Conservation (phyloP, 177 flowering plant species). For the Vitis hybrid region DNA sequence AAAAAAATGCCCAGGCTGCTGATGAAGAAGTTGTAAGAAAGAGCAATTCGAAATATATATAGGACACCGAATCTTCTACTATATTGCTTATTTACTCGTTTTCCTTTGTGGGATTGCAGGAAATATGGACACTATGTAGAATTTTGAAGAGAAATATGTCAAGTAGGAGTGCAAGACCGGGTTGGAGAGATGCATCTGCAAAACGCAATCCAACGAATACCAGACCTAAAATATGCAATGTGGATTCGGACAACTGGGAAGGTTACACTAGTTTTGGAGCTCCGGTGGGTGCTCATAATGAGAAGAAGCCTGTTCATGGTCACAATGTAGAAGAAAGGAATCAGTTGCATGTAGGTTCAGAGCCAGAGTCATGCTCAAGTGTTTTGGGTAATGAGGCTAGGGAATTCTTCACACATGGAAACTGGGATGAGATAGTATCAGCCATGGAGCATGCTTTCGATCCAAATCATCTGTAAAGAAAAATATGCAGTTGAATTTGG, state of each 20-base stretch:
- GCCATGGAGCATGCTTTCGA: conserved; percentile 21
- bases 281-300: not conserved
- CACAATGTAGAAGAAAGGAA: no score
- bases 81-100: no score
- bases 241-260: conserved; percentile 23
- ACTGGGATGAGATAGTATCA: conserved; percentile 39
- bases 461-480: not conserved
- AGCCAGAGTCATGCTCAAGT: not conserved
- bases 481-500: not conserved
- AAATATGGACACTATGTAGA: conserved; percentile 57
- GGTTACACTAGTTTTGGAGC: conserved; percentile 4
- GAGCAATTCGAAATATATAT: not conserved
- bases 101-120: conserved; percentile 24
- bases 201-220: conserved; percentile 5
- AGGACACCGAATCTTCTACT: not conserved
- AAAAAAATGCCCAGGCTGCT: not conserved
- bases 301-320: conserved; percentile 1
- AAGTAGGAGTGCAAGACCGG: conserved; percentile 25
- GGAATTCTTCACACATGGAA: conserved; percentile 15
- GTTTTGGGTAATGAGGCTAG: conserved; percentile 12
- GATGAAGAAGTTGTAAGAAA: conserved; percentile 28
- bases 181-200: conserved; percentile 12
- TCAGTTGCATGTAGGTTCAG: no score
- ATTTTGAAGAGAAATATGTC: conserved; percentile 35
- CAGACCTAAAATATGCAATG: conserved; percentile 29